Evolutionary conservation across 352 stramenopile species (phyloP).

Genomic region (Hyaloperonospora brassicae): DNA sequence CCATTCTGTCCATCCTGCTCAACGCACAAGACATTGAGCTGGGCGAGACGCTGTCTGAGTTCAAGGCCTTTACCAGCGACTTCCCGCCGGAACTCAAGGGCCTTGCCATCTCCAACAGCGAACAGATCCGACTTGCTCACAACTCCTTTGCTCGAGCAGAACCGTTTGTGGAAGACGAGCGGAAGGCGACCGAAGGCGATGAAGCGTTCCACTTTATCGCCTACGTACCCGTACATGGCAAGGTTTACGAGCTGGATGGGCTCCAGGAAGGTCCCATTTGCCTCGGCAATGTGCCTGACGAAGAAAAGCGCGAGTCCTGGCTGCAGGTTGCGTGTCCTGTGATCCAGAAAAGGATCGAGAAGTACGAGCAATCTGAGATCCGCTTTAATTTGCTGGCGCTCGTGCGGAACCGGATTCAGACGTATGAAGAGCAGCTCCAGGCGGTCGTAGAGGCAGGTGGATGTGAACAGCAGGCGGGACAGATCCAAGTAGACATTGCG

Average conservation of each 20-base stretch:
- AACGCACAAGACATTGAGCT: constrained; percentile 75
- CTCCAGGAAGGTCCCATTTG: constrained; percentile 85
- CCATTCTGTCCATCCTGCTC: constrained; percentile 94
- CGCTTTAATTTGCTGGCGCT: constrained; percentile 96
- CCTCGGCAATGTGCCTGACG: constrained; percentile 53
- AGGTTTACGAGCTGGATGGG: constrained; percentile 95
- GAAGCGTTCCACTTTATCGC: constrained; percentile 98
- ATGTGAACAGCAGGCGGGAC: constrained; percentile 28
- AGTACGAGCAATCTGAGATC: constrained; percentile 87
- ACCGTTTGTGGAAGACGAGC: constrained; percentile 72
- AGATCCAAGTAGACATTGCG: constrained; percentile 47
- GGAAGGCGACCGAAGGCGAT: constrained; percentile 74
- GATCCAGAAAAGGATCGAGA: constrained; percentile 91
- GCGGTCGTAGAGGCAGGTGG: constrained; percentile 30
- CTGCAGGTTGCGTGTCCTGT: constrained; percentile 83
- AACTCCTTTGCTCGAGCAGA: constrained; percentile 78
- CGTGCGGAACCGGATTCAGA: constrained; percentile 72
- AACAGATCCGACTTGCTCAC: constrained; percentile 76
- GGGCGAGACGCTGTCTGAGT: constrained; percentile 56
- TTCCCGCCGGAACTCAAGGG: constrained; percentile 79
- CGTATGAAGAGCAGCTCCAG: constrained; percentile 39
- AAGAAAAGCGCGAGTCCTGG: constrained; percentile 54
- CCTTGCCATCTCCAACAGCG: constrained; percentile 80
- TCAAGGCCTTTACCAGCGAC: constrained; percentile 74
- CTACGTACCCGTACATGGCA: constrained; percentile 85